Percentiles rank a stretch among this genome's conserved stretches.
Evolutionary conservation across 2,329 filamentous ascomycete genomes (phyloP).

Genomic region (Pyricularia sp.): DNA sequence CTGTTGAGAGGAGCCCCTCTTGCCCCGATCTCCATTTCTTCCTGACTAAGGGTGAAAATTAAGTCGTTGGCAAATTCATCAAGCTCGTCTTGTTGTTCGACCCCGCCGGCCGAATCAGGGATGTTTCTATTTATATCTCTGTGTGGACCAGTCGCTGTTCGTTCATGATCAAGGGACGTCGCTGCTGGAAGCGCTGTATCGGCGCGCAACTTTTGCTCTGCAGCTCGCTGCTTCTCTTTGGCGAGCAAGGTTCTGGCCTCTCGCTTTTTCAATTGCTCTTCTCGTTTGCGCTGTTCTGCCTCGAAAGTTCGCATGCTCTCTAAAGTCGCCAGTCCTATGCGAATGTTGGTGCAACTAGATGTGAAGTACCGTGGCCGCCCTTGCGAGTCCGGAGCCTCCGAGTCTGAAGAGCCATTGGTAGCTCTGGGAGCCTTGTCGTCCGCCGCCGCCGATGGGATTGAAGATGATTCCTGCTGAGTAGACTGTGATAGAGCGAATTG

Average conservation of each 20-base stretch:
- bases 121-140: neutral
- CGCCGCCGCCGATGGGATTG: neutral
- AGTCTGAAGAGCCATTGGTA: neutral
- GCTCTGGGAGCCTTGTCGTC: neutral
- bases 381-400: constrained; percentile 2
- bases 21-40: neutral
- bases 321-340: neutral
- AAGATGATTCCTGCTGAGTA: neutral
- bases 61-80: neutral
- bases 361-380: constrained; percentile 3
- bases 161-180: neutral
- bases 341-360: neutral
- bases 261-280: neutral
- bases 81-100: neutral
- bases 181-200: neutral
- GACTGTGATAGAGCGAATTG: neutral
- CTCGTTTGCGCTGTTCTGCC: constrained; percentile 2
- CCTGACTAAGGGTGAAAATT: neutral
- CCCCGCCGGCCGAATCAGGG: neutral
- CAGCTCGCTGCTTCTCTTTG: neutral
- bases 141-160: neutral
- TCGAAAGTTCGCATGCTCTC: constrained; percentile 2
- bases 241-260: neutral
- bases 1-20: neutral
- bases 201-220: neutral